These are phyloP conservation scores for Mycena citricolor DNA, from an alignment of 1,284 basidiomycete genomes.

Conservation along the genomic window DNA sequence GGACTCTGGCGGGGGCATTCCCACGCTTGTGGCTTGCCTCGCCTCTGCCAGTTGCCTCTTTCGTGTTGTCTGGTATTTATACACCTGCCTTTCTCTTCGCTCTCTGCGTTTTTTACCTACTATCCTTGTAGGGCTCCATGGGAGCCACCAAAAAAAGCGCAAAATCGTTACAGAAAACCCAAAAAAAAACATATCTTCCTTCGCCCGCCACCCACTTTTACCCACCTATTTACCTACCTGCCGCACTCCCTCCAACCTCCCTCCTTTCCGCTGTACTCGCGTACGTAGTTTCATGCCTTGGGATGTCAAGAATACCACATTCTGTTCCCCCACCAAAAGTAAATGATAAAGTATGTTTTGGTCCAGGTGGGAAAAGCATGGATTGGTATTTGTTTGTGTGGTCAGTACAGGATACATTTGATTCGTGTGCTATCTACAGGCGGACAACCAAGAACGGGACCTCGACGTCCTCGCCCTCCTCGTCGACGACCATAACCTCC, in stretches of 20 bases:
- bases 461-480: conserved; percentile 87
- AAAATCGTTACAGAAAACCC: conserved; percentile 39
- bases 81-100: conserved; percentile 31
- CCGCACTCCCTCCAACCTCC: conserved; percentile 20
- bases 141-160: conserved; percentile 50
- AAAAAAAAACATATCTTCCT: conserved; percentile 44
- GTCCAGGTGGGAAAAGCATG: conserved; percentile 1
- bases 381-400: conserved; percentile 9
- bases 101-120: conserved; percentile 27
- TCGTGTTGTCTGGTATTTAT: conserved; percentile 31
- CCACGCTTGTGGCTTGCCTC: too few relatives aligned
- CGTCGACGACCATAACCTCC: conserved; percentile 93
- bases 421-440: conserved; percentile 10
- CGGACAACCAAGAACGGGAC: conserved; percentile 37
- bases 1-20: too few relatives aligned
- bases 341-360: not conserved
- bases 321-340: conserved; percentile 5
- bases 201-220: conserved; percentile 14
- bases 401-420: too few relatives aligned
- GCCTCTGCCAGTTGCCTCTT: too few relatives aligned
- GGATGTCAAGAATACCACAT: conserved; percentile 23
- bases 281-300: conserved; percentile 24
- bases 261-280: conserved; percentile 38
- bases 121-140: conserved; percentile 32
- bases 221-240: conserved; percentile 10